Conservation (phyloP, 805 yeast species). For the Lachancea mirantina region DNA sequence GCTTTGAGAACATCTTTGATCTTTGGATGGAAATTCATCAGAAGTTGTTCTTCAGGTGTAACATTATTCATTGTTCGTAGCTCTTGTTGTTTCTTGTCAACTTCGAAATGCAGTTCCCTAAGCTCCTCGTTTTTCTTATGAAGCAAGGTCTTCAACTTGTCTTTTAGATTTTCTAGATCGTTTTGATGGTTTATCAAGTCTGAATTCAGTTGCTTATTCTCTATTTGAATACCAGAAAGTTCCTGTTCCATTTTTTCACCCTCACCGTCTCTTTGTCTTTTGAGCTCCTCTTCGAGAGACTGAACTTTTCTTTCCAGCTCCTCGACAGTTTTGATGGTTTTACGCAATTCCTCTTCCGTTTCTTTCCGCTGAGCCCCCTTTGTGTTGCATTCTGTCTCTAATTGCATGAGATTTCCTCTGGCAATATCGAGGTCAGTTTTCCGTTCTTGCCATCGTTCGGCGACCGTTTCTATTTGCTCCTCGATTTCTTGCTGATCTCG, state of each 20-base stretch:
- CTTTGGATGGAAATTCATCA: conserved; percentile 45
- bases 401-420: conserved; percentile 12
- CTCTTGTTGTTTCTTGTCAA: too few species aligned
- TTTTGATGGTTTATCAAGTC: conserved; percentile 7
- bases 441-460: conserved; percentile 12
- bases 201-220: conserved; percentile 4
- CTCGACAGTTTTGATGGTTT: conserved; percentile 17
- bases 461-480: conserved; percentile 13
- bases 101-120: conserved; percentile 16
- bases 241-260: conserved; percentile 23
- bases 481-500: conserved; percentile 16
- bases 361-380: conserved; percentile 20
- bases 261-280: conserved; percentile 28
- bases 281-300: conserved; percentile 22
- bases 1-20: conserved; percentile 38
- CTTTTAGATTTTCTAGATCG: conserved; percentile 10
- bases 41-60: conserved; percentile 20
- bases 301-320: conserved; percentile 17
- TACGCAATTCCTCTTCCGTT: conserved; percentile 15
- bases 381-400: conserved; percentile 15
- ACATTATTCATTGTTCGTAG: conserved; percentile 20
- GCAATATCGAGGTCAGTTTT: conserved; percentile 16
- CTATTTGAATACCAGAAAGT: too few species aligned
- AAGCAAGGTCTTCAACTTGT: conserved; percentile 15
- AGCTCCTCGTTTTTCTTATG: conserved; percentile 18